Percentiles rank a stretch among this genome's conserved stretches.
These are phyloP conservation scores for Sinapis alba DNA, from an alignment of 441 rosid species.

Conservation along the genomic window DNA sequence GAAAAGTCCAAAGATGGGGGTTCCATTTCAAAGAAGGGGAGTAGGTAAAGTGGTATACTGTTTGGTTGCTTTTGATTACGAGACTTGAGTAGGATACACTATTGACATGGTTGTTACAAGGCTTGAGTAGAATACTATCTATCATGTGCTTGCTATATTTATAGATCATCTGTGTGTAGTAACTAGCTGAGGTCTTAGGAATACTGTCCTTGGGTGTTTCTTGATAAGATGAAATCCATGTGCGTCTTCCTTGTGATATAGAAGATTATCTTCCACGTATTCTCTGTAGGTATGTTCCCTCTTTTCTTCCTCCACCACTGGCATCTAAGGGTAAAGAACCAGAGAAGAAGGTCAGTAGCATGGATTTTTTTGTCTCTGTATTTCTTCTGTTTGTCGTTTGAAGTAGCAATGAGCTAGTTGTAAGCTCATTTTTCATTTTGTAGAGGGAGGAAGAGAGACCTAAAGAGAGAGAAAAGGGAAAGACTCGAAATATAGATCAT, in stretches of 20 bases:
- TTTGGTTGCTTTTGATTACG: no score
- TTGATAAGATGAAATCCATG: constrained; percentile 12
- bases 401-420: not conserved
- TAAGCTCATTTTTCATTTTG: constrained; percentile 31
- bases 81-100: not conserved
- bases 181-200: constrained; percentile 18
- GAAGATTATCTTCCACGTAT: constrained; percentile 51
- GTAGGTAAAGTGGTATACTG: no score
- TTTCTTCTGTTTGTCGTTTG: constrained; percentile 11
- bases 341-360: constrained; percentile 73
- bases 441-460: constrained; percentile 85
- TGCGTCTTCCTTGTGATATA: constrained; percentile 40
- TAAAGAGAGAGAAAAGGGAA: constrained; percentile 88
- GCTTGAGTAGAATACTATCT: not conserved
- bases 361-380: constrained; percentile 2
- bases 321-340: constrained; percentile 86
- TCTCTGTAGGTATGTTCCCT: constrained; percentile 95
- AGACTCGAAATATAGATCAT: constrained; percentile 83
- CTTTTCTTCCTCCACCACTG: constrained; percentile 89
- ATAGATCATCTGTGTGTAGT: not conserved
- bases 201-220: constrained; percentile 12
- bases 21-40: constrained; percentile 45
- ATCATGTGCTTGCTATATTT: not conserved
- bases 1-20: constrained; percentile 99
- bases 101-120: not conserved